Evolutionary conservation across 139 green algal species (phyloP), one percentile per base, ranked within the genome.

Genomic region (Pleodorina starrii): DNA sequence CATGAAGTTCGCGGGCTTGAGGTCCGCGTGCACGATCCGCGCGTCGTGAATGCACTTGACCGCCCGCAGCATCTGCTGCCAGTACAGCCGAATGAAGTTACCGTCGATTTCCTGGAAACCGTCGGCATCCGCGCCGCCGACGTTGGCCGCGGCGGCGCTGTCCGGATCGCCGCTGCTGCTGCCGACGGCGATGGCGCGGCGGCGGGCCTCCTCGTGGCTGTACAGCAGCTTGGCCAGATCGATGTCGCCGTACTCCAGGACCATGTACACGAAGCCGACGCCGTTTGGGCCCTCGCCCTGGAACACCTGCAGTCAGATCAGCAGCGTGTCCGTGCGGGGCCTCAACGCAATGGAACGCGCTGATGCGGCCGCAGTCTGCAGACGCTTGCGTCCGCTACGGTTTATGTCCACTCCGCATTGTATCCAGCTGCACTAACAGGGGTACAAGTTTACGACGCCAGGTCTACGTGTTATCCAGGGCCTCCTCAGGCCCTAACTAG

Each of bases 231-330:
- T 93, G 1, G 97, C 97, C 44, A 99, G 94, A 90, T 99, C 98
- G 50, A 99, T 99, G 93, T 99, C 98, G 0, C 97, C 98, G 84
- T 97, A 99, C 95, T 99, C 98, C 57, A 99, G 94, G 69, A 99
- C 96, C 95, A 99, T 96, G 91, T 98, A 99, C 76, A 99, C 98
- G 29, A 98, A 84, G 11, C 93, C 93, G 77, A 73, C 63, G 32
- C 63, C 63, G 32, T 11, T 40, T 73, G 63, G 35, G 1, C 63
- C 63, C 32, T 97, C 93, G 17, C 86, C 87, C 21, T 78, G 76
- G 51, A 97, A 94, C 38, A 97, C 95, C 95, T 97, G 91, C 54
- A 66, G 9, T 25, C 54, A 66, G 25, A 66, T 25, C 54, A 25
- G 21, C 3, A 66, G 2, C 54, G 54, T 66, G 25, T 66, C 29